Base-by-base conservation (phyloP, 352 stramenopile species). In the Vaucheria bursata region DNA sequence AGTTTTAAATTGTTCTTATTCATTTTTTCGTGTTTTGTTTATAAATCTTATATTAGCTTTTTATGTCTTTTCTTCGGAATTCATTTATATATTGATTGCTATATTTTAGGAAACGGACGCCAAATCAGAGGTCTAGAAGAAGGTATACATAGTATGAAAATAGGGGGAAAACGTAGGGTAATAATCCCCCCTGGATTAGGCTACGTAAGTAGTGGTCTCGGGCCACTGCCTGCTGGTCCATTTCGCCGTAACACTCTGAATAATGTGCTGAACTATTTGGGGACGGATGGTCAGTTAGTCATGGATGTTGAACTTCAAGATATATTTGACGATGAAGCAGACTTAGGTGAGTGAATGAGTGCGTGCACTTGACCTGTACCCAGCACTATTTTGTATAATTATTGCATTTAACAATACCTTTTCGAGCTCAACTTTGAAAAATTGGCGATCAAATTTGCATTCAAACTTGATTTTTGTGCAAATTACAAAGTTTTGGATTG, bases 91-190 rank as follows among this genome's bases (percentile, higher is more conserved):
- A 4, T 39, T 71, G 65, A 39, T 71, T 4, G 45, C 36, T 7
- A 65, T 65, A 29, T n/a, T n/a, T n/a, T n/a, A n/a, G n/a, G 32
- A 18, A 71, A 71, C 29, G 65, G 25, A 36, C 18, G 65, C 2
- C 75, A 81, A 71, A 71, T 82, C n/a, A 82, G 79, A 49, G 77
- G 77, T 3, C 68, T 82, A 53, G 77, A 82, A 79, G 77, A 82
- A 65, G 77, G 77, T 34, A 50, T 82, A 33, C 77, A 82, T 45
- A 82, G 40, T 40, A 82, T 82, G 77, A 32, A 73, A 8, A 73
- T 82, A 12, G 77, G 77, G 35, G 77, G 77, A 4, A 82, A 82
- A 36, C 71, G 77, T 32, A 71, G 77, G 1, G 45, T 82, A n/a
- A 79, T 82, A 25, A 68, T 82, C 25, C 77, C 77, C n/a, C 53